Conservation (phyloP, 768 basidiomycete species). For the Trichaptum fuscoviolaceum region DNA sequence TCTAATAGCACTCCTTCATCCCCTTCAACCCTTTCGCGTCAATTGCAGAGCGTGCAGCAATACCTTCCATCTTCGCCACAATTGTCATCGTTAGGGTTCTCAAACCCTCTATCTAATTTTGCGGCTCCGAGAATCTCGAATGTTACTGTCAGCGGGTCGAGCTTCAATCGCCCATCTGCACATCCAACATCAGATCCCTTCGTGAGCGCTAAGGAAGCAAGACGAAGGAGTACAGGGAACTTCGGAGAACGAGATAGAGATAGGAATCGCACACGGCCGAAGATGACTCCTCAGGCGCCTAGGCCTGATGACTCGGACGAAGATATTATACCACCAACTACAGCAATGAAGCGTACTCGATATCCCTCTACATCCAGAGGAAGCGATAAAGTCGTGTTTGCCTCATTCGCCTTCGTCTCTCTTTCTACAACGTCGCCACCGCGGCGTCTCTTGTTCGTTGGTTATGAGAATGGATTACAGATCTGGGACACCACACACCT, state of each 20-base stretch:
- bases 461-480: conserved; percentile 48
- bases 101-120: not conserved
- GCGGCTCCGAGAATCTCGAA: conserved; percentile 3
- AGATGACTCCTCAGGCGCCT: not conserved
- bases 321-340: not conserved
- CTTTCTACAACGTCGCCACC: not conserved
- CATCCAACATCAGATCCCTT: conserved; percentile 1
- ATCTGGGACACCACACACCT: conserved; percentile 60
- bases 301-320: conserved; percentile 1
- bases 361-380: not conserved
- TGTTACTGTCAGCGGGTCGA: conserved; percentile 4
- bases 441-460: conserved; percentile 46
- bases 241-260: conserved; percentile 1
- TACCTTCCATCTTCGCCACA: not conserved
- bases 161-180: not conserved
- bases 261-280: not conserved
- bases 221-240: not conserved
- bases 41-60: not conserved
- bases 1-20: not conserved
- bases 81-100: not conserved
- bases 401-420: conserved; percentile 2
- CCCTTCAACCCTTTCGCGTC: not conserved
- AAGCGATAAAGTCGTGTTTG: not conserved
- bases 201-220: not conserved
- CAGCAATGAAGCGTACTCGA: not conserved